Conservation (phyloP, 1,139 yeast genomes). For the Debaryomycetaceae sp. region DNA sequence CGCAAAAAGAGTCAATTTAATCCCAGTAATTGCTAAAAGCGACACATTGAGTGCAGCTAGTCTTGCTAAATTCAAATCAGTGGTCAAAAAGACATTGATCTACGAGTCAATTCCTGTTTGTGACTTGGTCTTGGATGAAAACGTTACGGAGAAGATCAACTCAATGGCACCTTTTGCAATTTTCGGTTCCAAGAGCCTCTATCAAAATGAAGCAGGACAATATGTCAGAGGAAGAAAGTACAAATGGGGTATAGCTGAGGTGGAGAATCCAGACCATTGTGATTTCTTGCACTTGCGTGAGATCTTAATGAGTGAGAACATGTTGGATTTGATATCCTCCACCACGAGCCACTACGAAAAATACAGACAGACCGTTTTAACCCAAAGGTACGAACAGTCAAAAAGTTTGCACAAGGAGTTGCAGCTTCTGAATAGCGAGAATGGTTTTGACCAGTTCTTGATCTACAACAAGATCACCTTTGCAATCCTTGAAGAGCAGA, state of each 20-base stretch:
- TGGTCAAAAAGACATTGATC: conserved; percentile 41
- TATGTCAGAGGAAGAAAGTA: conserved; percentile 62
- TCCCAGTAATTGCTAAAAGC: conserved; percentile 75
- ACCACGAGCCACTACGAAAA: conserved; percentile 57
- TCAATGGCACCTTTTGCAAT: conserved; percentile 56
- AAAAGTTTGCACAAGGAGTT: conserved; percentile 4
- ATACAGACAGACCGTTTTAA: conserved; percentile 45
- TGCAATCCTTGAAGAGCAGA: conserved; percentile 33
- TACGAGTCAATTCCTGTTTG: conserved; percentile 55
- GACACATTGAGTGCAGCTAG: conserved; percentile 58
- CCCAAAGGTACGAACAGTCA: conserved; percentile 17
- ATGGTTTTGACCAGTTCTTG: conserved; percentile 16
- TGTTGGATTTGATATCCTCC: conserved; percentile 57
- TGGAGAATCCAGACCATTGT: conserved; percentile 63
- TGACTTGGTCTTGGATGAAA: conserved; percentile 46
- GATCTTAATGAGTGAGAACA: conserved; percentile 48
- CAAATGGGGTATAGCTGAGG: conserved; percentile 72
- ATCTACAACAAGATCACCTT: conserved; percentile 38
- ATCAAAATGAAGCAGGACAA: conserved; percentile 29
- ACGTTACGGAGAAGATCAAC: conserved; percentile 26
- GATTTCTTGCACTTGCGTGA: conserved; percentile 58
- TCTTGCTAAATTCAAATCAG: conserved; percentile 38
- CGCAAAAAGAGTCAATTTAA: conserved; percentile 61
- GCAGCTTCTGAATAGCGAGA: conserved; percentile 6
- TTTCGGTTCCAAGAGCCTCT: conserved; percentile 46